A percentile compares a stretch with the other conserved stretches of the same genome.
Evolutionary conservation across 2,329 filamentous ascomycete species (phyloP).

Genomic region (Corynespora cassiicola): DNA sequence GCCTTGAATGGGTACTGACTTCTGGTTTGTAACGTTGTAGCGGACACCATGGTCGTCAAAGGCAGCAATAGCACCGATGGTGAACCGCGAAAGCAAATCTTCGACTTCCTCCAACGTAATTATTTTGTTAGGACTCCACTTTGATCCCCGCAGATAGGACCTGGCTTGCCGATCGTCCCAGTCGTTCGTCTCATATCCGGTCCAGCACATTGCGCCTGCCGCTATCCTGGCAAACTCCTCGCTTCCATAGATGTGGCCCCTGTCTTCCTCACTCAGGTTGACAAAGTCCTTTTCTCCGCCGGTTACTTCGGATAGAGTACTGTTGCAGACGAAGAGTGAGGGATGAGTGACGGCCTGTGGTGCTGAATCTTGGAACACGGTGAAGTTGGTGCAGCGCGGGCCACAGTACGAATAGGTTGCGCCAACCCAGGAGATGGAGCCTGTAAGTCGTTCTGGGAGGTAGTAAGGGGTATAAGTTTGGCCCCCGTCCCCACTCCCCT

Average conservation of each 20-base stretch:
- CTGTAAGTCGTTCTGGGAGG: slow-evolving; percentile 20
- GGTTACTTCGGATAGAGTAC: slow-evolving; percentile 20
- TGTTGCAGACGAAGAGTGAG: slow-evolving; percentile 38
- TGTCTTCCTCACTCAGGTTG: slow-evolving; percentile 17
- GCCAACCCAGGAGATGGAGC: slow-evolving; percentile 34
- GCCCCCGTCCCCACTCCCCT: slow-evolving; percentile 15
- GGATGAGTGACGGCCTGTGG: slow-evolving; percentile 10
- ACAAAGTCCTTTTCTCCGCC: slow-evolving; percentile 27
- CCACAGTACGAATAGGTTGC: slow-evolving; percentile 26
- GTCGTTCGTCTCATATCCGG: slow-evolving; percentile 22
- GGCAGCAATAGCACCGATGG: slow-evolving; percentile 37
- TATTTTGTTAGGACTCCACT: slow-evolving; percentile 30
- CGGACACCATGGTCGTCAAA: slow-evolving; percentile 41
- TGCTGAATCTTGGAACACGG: slow-evolving; percentile 29
- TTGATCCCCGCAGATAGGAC: slow-evolving; percentile 27
- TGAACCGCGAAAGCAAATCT: slow-evolving; percentile 34
- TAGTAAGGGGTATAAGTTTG: slow-evolving; percentile 20
- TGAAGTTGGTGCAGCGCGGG: slow-evolving; percentile 41
- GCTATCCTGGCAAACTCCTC: slow-evolving; percentile 36
- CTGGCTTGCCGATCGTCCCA: slow-evolving; percentile 22
- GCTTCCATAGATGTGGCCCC: slow-evolving; percentile 27
- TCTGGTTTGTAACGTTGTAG: slow-evolving; percentile 24
- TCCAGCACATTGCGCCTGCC: slow-evolving; percentile 40
- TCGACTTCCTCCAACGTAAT: slow-evolving; percentile 18
- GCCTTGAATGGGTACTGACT: slow-evolving; percentile 25